phyloP scores from a whole-genome alignment of 1,284 basidiomycete genomes.

The Cerrena zonata region DNA sequence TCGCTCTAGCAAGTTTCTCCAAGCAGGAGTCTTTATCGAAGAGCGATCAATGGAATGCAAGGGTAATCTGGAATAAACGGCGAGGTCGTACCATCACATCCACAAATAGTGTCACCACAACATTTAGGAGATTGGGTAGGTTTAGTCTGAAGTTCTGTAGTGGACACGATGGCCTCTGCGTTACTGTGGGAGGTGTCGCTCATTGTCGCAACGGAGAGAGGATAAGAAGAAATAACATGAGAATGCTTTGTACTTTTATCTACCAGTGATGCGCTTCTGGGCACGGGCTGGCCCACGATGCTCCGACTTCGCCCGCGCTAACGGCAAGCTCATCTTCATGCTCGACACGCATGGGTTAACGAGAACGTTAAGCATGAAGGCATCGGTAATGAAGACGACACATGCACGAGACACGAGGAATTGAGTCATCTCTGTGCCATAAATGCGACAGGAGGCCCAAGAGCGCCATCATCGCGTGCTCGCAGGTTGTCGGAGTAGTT shows the following conservation, averaged over 20 bases:
- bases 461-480: no score
- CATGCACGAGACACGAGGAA: neutral
- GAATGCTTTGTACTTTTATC: no score
- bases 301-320: neutral
- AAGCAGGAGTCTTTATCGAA: slow-evolving; percentile 20
- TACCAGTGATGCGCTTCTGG: no score
- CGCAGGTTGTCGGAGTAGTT: no score
- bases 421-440: neutral
- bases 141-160: no score
- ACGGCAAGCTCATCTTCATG: no score
- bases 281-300: neutral
- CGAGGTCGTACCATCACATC: neutral
- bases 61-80: neutral
- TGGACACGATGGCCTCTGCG: no score
- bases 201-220: no score
- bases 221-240: no score
- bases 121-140: neutral
- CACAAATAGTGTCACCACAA: neutral
- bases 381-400: neutral
- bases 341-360: no score
- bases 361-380: neutral
- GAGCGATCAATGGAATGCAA: neutral
- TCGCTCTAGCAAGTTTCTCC: slow-evolving; percentile 24
- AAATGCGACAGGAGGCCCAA: no score
- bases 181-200: no score